A percentile compares a stretch with the other conserved stretches of the same genome.
phyloP scores from a whole-genome alignment of 2,329 filamentous ascomycete species.

The Trichophyton equinum region DNA sequence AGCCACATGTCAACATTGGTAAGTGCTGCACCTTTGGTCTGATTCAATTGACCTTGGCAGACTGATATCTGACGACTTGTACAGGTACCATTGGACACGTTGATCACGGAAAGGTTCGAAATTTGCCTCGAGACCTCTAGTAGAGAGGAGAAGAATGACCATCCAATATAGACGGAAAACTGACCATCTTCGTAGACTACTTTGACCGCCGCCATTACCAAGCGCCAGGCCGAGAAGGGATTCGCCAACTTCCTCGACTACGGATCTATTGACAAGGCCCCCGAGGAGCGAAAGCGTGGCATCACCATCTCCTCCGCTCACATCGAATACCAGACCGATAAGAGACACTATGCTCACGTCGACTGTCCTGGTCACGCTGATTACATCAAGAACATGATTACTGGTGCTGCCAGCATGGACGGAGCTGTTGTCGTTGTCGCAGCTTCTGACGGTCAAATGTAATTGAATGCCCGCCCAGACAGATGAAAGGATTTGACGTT shows the following conservation, averaged over 20 bases:
- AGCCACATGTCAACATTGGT: constrained; percentile 99
- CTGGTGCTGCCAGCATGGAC: constrained; percentile 98
- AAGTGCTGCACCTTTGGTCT: constrained; percentile 20
- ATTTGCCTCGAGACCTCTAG: constrained; percentile 1
- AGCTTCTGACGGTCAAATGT: constrained; percentile 96
- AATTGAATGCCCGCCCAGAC: constrained; percentile 17
- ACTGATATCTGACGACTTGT: background rate
- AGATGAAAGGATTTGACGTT: background rate
- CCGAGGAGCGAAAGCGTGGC: constrained; percentile 98
- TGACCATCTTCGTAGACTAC: constrained; percentile 56
- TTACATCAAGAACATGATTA: constrained; percentile 99
- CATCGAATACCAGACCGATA: constrained; percentile 93
- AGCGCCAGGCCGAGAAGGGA: constrained; percentile 91
- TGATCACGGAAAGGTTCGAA: constrained; percentile 89
- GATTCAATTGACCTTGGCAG: background rate
- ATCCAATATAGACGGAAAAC: constrained; percentile 5
- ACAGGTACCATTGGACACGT: constrained; percentile 94
- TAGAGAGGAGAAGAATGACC: background rate
- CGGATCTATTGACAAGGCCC: constrained; percentile 95
- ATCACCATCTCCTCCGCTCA: constrained; percentile 98
- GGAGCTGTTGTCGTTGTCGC: constrained; percentile 98
- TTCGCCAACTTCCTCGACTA: constrained; percentile 92
- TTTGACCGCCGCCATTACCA: constrained; percentile 95
- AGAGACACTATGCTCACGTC: constrained; percentile 96
- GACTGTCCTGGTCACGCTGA: constrained; percentile 99